Base-by-base conservation (phyloP, 495 filamentous ascomycete genomes). In the Daldinia concentrica region DNA sequence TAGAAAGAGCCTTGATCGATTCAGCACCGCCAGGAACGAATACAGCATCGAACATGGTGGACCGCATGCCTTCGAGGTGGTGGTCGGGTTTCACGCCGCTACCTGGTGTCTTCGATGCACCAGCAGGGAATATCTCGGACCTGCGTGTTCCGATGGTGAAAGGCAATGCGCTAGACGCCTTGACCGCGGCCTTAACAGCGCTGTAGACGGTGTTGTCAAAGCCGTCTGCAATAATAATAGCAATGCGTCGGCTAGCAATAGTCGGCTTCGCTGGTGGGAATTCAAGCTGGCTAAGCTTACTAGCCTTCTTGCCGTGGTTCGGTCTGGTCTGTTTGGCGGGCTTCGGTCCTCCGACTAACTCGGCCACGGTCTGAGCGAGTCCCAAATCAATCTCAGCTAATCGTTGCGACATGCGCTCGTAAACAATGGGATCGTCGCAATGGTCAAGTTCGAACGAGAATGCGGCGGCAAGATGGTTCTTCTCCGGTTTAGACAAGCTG, bases 371-470 rank as follows among this genome's bases (percentile, higher is more conserved):
- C 77, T 91, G 84, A 0, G 93, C 91, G 4, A 97, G 89, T 1
- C 82, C 82, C 1, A 93, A 78, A 66, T 93, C 91, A 71, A 95
- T 92, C 7, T 92, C 88, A 3, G 88, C 81, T 4, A 95, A 81
- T 24, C 93, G 89, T 55, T 90, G 80, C 3, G 85, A 83, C 82
- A 95, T 88, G 72, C 90, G 86, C 59, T 88, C 83, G 75, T 94
- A 96, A 22, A 97, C 93, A 26, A 91, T 73, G 0, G 90, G 90
- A 54, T 97, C 93, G 51, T 96, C 93, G 78, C 94, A 97, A 79
- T 97, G 93, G 73, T 93, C 91, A 6, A 97, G 87, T 79, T 97
- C 94, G 77, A 97, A 97, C 4, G 84, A 82, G 48, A 97, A 85
- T 0, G 94, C 92, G 50, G 84, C 85, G 26, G 85, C 80, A 4